phyloP scores from a whole-genome alignment of 2,329 filamentous ascomycete species.

The Botryotinia calthae region DNA sequence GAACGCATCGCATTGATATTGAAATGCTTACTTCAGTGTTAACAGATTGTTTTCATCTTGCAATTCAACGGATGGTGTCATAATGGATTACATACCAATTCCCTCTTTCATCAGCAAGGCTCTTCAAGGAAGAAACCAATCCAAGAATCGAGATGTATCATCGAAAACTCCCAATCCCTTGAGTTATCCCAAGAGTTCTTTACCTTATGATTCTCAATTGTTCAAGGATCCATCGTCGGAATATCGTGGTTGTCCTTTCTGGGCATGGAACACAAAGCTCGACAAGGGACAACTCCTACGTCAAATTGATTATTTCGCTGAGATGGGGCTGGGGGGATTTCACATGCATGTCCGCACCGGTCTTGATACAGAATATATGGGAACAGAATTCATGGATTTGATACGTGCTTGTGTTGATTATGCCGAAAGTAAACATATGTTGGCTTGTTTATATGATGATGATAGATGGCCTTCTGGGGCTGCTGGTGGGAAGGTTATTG shows the following conservation, averaged over 20 bases:
- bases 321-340: constrained; percentile 40
- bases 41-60: background rate
- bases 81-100: constrained; percentile 1
- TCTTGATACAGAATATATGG: constrained; percentile 39
- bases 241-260: constrained; percentile 38
- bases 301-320: constrained; percentile 37
- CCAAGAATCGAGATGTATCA: background rate
- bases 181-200: constrained; percentile 35
- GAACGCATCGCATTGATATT: background rate
- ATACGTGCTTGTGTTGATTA: constrained; percentile 38
- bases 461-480: constrained; percentile 39
- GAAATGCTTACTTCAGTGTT: background rate
- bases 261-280: constrained; percentile 38
- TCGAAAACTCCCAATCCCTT: constrained; percentile 32
- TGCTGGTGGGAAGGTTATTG: constrained; percentile 36
- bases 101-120: constrained; percentile 4
- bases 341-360: constrained; percentile 39
- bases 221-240: constrained; percentile 38
- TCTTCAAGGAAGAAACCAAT: constrained; percentile 5
- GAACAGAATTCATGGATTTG: constrained; percentile 38
- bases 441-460: constrained; percentile 40
- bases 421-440: constrained; percentile 37
- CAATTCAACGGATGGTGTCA: background rate
- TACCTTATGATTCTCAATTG: constrained; percentile 32
- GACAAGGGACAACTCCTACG: constrained; percentile 35